Percentiles rank a stretch among this genome's conserved stretches.
Evolutionary conservation across 139 green algal genomes (phyloP).

Genomic region (Chlorella sp.): DNA sequence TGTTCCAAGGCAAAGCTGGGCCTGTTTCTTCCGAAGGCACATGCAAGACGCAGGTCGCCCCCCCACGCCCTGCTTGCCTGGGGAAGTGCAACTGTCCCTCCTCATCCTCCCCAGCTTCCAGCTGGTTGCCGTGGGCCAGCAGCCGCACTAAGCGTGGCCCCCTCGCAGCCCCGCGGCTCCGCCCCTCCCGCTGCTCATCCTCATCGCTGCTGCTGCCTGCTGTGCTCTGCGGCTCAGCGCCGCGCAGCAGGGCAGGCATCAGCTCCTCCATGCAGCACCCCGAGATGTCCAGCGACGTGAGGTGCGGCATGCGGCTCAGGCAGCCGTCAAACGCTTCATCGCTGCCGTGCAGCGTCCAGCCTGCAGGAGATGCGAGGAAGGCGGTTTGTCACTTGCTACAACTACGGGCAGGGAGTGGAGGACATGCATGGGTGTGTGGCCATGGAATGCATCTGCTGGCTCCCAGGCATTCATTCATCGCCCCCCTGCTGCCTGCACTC

Average conservation of each 20-base stretch:
- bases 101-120: slow-evolving; percentile 13
- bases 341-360: slow-evolving; percentile 28
- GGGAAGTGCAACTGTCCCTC: neutral
- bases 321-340: slow-evolving; percentile 8
- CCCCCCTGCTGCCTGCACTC: neutral
- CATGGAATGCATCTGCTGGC: neutral
- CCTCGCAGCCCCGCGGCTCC: neutral
- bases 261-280: slow-evolving; percentile 13
- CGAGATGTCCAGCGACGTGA: neutral
- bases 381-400: neutral
- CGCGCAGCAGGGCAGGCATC: neutral
- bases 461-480: neutral
- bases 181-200: neutral
- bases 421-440: neutral
- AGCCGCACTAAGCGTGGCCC: neutral
- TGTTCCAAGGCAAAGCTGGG: neutral
- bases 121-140: slow-evolving; percentile 29
- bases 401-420: neutral
- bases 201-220: neutral
- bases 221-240: neutral
- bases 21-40: too few relatives aligned
- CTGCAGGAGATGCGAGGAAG: neutral
- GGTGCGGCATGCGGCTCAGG: slow-evolving; percentile 9
- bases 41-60: too few relatives aligned
- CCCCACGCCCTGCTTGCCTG: too few relatives aligned